Evolutionary conservation across 1,139 yeast species (phyloP).

Genomic region (Debaryomyces robertsiae): DNA sequence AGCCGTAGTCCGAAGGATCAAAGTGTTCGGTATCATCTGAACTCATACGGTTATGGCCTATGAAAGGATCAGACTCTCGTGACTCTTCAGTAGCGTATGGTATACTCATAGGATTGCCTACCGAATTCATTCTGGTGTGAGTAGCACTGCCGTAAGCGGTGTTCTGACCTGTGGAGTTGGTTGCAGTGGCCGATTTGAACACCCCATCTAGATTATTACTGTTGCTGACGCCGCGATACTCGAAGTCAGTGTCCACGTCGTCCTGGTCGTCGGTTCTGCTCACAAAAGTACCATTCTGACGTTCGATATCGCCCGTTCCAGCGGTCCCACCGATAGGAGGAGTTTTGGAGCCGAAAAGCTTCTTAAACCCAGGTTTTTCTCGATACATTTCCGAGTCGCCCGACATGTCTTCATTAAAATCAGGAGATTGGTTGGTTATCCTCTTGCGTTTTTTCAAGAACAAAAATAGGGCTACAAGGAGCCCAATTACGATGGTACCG

Average conservation of each 20-base stretch:
- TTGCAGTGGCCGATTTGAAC: conserved; percentile 24
- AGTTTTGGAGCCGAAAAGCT: conserved; percentile 34
- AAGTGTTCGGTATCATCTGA: conserved; percentile 19
- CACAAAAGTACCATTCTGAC: conserved; percentile 7
- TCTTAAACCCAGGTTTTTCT: conserved; percentile 30
- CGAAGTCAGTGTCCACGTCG: conserved; percentile 35
- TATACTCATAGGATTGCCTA: conserved; percentile 11
- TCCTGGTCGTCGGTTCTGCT: conserved; percentile 15
- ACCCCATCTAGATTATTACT: conserved; percentile 47
- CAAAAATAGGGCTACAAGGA: conserved; percentile 39
- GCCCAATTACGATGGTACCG: conserved; percentile 46
- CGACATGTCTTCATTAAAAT: conserved; percentile 33
- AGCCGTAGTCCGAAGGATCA: conserved; percentile 12
- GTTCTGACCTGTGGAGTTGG: conserved; percentile 27
- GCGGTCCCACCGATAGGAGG: conserved; percentile 19
- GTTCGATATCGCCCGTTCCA: conserved; percentile 13
- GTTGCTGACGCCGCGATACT: conserved; percentile 51
- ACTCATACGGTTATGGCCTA: conserved; percentile 8
- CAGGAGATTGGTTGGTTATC: conserved; percentile 48
- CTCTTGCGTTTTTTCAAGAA: conserved; percentile 35
- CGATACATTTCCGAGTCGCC: conserved; percentile 16
- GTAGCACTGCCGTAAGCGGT: conserved; percentile 20
- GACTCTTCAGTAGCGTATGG: conserved; percentile 6
- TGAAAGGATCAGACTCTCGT: conserved; percentile 8
- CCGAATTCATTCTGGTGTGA: conserved; percentile 15